phyloP scores from a whole-genome alignment of 495 filamentous ascomycete genomes.

The Sordaria brevicollis region DNA sequence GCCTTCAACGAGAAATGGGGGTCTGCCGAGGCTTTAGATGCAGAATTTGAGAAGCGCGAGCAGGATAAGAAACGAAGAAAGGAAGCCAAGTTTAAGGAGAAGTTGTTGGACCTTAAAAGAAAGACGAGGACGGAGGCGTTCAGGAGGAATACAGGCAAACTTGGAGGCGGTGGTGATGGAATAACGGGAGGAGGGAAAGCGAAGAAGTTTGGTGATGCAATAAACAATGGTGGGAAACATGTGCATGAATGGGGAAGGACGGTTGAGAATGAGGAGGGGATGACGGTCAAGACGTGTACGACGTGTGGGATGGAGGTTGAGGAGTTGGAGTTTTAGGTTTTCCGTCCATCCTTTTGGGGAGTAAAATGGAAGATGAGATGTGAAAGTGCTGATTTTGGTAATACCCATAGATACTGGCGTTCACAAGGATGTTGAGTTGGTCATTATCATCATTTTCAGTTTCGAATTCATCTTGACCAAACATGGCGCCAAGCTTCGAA shows the following conservation, averaged over 20 bases:
- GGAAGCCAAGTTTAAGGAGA: slow-evolving; percentile 83
- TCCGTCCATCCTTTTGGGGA: no score
- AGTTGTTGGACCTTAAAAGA: slow-evolving; percentile 83
- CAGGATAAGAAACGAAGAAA: slow-evolving; percentile 76
- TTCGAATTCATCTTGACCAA: not conserved
- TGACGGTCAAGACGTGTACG: slow-evolving; percentile 72
- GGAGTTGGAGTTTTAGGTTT: slow-evolving; percentile 75
- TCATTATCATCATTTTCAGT: not conserved
- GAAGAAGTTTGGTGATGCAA: slow-evolving; percentile 67
- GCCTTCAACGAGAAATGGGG: slow-evolving; percentile 82
- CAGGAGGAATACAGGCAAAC: slow-evolving; percentile 44
- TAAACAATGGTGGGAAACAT: slow-evolving; percentile 60
- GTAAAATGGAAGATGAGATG: not conserved
- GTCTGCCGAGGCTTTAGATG: slow-evolving; percentile 70
- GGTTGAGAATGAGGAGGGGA: slow-evolving; percentile 70
- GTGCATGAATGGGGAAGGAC: slow-evolving; percentile 85
- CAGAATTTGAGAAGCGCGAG: slow-evolving; percentile 76
- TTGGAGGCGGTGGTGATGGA: slow-evolving; percentile 17
- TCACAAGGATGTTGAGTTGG: not conserved
- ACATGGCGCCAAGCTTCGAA: not conserved
- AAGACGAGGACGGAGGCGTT: slow-evolving; percentile 88
- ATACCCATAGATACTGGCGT: not conserved
- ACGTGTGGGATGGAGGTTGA: slow-evolving; percentile 96
- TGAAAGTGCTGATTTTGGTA: not conserved
- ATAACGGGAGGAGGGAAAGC: slow-evolving; percentile 30